These are phyloP conservation scores for Odontarrhena argentea DNA, from an alignment of 345 rosid genomes.

Conservation along the genomic window DNA sequence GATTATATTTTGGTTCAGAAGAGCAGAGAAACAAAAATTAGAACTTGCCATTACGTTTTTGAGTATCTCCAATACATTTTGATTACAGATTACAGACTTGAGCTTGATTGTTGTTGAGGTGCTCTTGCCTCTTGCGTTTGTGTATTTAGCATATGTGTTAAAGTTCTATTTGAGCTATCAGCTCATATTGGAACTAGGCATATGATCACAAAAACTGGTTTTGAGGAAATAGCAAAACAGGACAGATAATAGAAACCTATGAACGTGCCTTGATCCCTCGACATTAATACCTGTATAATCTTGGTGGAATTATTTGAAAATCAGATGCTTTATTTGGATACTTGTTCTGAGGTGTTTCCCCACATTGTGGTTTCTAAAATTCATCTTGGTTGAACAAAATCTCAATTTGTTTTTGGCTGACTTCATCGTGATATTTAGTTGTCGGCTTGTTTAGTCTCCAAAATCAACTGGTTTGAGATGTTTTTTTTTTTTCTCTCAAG, in stretches of 20 bases:
- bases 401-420: background rate
- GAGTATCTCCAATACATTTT: background rate
- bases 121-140: background rate
- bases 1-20: slow-evolving; percentile 2
- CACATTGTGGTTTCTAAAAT: background rate
- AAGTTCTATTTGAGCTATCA: slow-evolving; percentile 2
- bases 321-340: slow-evolving; percentile 6
- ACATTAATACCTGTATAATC: slow-evolving; percentile 8
- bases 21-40: background rate
- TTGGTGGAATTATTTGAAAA: background rate
- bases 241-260: background rate
- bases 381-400: background rate
- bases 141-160: background rate
- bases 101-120: background rate
- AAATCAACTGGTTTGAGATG: background rate
- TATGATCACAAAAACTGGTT: slow-evolving; percentile 5
- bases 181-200: background rate
- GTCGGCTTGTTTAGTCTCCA: slow-evolving; percentile 3
- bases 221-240: background rate
- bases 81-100: background rate
- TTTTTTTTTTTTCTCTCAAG: background rate
- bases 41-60: background rate
- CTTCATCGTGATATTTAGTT: background rate
- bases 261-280: background rate
- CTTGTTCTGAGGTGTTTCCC: background rate